Conservation (phyloP, 129 eudicot genomes). For the Chrysanthemum seticuspe region DNA sequence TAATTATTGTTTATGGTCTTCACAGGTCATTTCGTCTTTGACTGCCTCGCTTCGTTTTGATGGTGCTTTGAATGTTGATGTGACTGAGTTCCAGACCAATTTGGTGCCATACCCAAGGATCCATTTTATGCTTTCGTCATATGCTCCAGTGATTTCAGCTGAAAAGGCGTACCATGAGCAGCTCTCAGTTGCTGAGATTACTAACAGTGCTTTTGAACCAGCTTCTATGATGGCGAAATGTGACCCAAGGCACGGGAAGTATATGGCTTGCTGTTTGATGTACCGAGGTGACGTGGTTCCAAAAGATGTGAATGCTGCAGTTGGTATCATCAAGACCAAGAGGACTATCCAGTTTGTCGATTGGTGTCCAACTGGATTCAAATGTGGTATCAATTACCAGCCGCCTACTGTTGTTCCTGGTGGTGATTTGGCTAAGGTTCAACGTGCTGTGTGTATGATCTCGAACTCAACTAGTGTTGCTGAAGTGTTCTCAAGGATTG, state of each 20-base stretch:
- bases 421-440: conserved; percentile 83
- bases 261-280: conserved; percentile 92
- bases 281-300: conserved; percentile 87
- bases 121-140: conserved; percentile 85
- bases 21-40: conserved; percentile 70
- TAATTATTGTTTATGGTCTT: not conserved
- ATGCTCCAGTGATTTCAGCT: conserved; percentile 79
- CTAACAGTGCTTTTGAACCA: conserved; percentile 81
- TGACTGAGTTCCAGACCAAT: conserved; percentile 81
- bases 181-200: conserved; percentile 76
- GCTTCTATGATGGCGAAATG: conserved; percentile 88
- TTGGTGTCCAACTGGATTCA: conserved; percentile 90
- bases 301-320: conserved; percentile 81
- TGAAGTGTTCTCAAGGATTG: conserved; percentile 84
- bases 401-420: conserved; percentile 90
- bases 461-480: conserved; percentile 91
- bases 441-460: conserved; percentile 82
- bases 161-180: conserved; percentile 83
- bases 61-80: conserved; percentile 82
- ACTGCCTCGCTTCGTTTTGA: conserved; percentile 82
- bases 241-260: conserved; percentile 82
- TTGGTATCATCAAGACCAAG: conserved; percentile 78
- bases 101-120: conserved; percentile 82
- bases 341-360: conserved; percentile 85
- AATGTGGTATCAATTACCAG: conserved; percentile 84